phyloP scores from a whole-genome alignment of 2,329 filamentous ascomycete species.

The Penicillium palitans region DNA sequence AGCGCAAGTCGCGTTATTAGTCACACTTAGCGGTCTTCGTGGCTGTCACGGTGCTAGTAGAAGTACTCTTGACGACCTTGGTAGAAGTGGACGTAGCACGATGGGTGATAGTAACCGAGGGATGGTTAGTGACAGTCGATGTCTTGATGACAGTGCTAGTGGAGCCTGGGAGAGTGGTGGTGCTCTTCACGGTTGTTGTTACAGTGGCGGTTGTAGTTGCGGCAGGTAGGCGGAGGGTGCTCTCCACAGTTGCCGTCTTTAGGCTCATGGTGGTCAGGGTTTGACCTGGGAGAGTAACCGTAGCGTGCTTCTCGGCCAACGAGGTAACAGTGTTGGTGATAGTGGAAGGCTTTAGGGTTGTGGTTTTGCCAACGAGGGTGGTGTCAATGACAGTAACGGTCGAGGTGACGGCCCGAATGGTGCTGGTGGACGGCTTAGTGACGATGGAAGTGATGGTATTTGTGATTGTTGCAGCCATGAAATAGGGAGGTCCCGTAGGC shows the following conservation, averaged over 20 bases:
- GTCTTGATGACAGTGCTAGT: slow-evolving; percentile 26
- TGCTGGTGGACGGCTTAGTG: too few relatives aligned
- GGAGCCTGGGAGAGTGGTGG: slow-evolving; percentile 23
- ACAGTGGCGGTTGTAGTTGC: slow-evolving; percentile 17
- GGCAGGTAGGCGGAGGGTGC: slow-evolving; percentile 11
- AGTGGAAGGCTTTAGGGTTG: slow-evolving; percentile 27
- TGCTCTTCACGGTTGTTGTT: slow-evolving; percentile 16
- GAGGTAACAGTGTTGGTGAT: slow-evolving; percentile 16
- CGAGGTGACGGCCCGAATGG: neutral
- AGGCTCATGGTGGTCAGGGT: too few relatives aligned
- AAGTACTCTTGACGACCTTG: slow-evolving; percentile 20
- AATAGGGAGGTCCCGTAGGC: too few relatives aligned
- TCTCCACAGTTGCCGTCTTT: slow-evolving; percentile 10
- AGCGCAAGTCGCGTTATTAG: neutral
- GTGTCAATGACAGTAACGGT: slow-evolving; percentile 15
- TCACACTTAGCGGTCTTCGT: slow-evolving; percentile 16
- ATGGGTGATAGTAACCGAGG: slow-evolving; percentile 22
- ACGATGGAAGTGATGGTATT: too few relatives aligned
- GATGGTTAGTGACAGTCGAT: slow-evolving; percentile 19
- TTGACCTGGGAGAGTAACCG: neutral
- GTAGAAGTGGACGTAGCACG: slow-evolving; percentile 23
- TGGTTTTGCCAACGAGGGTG: slow-evolving; percentile 22
- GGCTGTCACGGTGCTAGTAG: slow-evolving; percentile 11
- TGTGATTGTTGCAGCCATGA: too few relatives aligned
- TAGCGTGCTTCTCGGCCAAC: slow-evolving; percentile 15